phyloP scores from a whole-genome alignment of 139 green algal genomes.

The Tetraselmis striata region DNA sequence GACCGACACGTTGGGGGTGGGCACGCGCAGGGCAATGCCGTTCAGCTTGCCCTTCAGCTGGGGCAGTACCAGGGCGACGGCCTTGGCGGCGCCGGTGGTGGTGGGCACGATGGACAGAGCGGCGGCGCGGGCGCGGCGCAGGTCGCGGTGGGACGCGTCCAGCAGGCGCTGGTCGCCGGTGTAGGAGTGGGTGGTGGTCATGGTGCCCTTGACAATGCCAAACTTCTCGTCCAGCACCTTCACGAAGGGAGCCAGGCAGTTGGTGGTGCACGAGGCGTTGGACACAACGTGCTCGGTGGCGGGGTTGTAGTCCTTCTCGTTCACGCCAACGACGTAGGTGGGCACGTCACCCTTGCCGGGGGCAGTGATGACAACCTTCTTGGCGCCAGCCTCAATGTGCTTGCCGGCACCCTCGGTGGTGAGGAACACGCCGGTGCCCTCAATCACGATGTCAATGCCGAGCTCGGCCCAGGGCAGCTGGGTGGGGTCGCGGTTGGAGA shows the following conservation, averaged over 20 bases:
- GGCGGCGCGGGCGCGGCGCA: constrained; percentile 90
- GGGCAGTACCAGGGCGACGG: constrained; percentile 91
- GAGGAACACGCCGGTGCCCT: constrained; percentile 95
- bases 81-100: constrained; percentile 97
- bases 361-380: constrained; percentile 99
- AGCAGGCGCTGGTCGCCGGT: constrained; percentile 97
- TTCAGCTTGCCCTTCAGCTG: constrained; percentile 91
- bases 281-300: constrained; percentile 73
- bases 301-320: constrained; percentile 81
- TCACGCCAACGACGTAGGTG: constrained; percentile 97
- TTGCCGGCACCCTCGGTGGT: constrained; percentile 81
- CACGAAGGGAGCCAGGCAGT: constrained; percentile 99
- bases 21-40: constrained; percentile 96
- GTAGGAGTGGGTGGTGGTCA: constrained; percentile 99
- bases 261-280: constrained; percentile 99
- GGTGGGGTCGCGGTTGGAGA: constrained; percentile 90
- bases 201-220: constrained; percentile 97
- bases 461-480: constrained; percentile 89
- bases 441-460: constrained; percentile 94
- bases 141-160: constrained; percentile 94
- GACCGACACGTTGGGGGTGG: constrained; percentile 95
- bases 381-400: constrained; percentile 89
- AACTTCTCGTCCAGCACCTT: constrained; percentile 99
- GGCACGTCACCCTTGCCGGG: constrained; percentile 96
- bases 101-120: constrained; percentile 99